Percentiles rank a stretch among this genome's conserved stretches.
These are phyloP conservation scores for Leccinum fallax DNA, from an alignment of 1,284 basidiomycete species.

Conservation along the genomic window DNA sequence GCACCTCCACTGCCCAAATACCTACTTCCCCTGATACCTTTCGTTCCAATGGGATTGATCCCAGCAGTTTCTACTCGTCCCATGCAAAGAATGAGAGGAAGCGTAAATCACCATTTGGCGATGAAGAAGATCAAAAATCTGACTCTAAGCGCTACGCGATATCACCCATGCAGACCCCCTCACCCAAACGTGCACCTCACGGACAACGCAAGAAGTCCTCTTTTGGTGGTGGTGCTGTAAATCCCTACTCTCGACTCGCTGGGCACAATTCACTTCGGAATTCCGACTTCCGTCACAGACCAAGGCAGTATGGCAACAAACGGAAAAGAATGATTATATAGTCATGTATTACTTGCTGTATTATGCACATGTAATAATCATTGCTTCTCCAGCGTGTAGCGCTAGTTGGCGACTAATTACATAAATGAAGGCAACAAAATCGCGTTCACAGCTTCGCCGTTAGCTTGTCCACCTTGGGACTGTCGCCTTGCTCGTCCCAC, in stretches of 20 bases:
- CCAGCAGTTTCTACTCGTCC: slow-evolving; percentile 50
- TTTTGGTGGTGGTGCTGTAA: slow-evolving; percentile 36
- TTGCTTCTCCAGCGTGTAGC: slow-evolving; percentile 5
- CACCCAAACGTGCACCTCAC: slow-evolving; percentile 26
- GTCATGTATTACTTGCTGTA: slow-evolving; percentile 17
- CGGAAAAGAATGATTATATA: slow-evolving; percentile 35
- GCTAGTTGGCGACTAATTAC: background rate
- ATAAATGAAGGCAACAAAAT: background rate
- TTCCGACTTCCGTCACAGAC: slow-evolving; percentile 25
- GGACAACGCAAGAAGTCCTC: slow-evolving; percentile 34
- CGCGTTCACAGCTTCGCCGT: slow-evolving; percentile 43
- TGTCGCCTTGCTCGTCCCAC: slow-evolving; percentile 65
- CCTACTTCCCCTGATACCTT: slow-evolving; percentile 29
- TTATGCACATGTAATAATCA: slow-evolving; percentile 9
- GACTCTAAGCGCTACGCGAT: slow-evolving; percentile 28
- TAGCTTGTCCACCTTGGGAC: slow-evolving; percentile 32
- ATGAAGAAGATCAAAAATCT: slow-evolving; percentile 29
- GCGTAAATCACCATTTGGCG: slow-evolving; percentile 42
- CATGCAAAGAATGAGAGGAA: slow-evolving; percentile 38
- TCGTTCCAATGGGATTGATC: slow-evolving; percentile 37
- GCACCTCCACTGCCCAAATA: slow-evolving; percentile 22
- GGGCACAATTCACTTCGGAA: slow-evolving; percentile 40
- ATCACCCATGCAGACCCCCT: slow-evolving; percentile 30
- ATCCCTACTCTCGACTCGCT: slow-evolving; percentile 39
- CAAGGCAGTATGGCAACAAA: slow-evolving; percentile 34